These are phyloP conservation scores for Mortierella sp. DNA, from an alignment of 371 early-diverging fungal species.

Conservation along the genomic window DNA sequence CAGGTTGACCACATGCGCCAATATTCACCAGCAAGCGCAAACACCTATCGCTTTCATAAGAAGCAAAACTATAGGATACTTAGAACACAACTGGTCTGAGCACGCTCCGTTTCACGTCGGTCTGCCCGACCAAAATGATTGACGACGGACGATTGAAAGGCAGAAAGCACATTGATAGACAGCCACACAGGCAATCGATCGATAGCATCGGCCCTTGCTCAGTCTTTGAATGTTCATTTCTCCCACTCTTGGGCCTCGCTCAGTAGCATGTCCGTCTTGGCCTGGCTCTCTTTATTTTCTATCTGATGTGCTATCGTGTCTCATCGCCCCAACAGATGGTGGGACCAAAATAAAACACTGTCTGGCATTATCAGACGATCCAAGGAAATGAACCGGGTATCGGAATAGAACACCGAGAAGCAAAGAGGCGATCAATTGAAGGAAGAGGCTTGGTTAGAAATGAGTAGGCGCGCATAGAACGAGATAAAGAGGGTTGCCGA, in stretches of 20 bases:
- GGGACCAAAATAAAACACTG: not conserved
- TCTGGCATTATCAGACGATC: not conserved
- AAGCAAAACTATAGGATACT: too few species aligned
- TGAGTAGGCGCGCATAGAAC: too few species aligned
- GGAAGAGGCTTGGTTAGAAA: not conserved
- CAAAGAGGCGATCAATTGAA: not conserved
- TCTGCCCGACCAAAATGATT: too few species aligned
- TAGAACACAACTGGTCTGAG: too few species aligned
- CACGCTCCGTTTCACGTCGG: too few species aligned
- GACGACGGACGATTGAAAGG: too few species aligned
- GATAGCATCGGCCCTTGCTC: too few species aligned
- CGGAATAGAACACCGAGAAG: not conserved
- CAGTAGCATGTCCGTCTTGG: not conserved
- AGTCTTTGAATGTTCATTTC: not conserved
- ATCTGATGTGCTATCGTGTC: not conserved
- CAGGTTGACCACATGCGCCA: not conserved
- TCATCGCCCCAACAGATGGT: not conserved
- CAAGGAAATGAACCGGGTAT: not conserved
- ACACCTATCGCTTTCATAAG: too few species aligned
- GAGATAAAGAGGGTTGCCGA: not conserved
- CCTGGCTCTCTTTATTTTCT: not conserved
- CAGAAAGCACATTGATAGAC: too few species aligned
- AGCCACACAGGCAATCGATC: too few species aligned
- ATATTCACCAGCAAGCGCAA: too few species aligned
- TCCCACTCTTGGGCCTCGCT: not conserved